Base-by-base conservation (phyloP, 805 yeast genomes). In the Isabelozyma rhagii region DNA sequence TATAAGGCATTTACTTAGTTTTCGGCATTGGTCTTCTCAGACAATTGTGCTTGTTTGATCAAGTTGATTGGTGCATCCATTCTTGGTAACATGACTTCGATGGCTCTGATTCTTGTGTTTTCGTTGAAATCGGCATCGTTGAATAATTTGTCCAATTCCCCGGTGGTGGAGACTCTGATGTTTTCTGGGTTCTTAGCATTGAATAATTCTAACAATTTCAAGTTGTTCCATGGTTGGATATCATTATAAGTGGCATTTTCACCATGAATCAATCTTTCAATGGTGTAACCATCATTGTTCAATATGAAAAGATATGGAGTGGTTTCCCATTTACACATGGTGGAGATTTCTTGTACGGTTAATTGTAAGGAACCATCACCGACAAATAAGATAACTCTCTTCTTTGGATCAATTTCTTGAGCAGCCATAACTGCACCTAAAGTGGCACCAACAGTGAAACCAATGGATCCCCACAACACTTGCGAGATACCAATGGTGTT, bases 311-410 rank as follows among this genome's bases (percentile, higher is more conserved):
- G 65, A 71, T 83, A 83, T 58, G 87, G 86, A 55, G 75, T 80
- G 62, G 80, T 72, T 52, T 77, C 76, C 84, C 85, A 80, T 68
- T 84, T 79, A 63, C 80, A 71, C 76, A 81, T 75, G 56, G 85
- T 83, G 50, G 85, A 80, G 62, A 83, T 80, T 63, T 84, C 85
- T 72, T 82, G 87, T 41, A 81, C 86, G 14, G 88, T 83, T 69
- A 83, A 75, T 71, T 83, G 88, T 58, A 83, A 70, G 42, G 87
- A 83, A 65, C 87, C 88, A 65, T 83, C 88, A 72, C 88, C 88
- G 54, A 81, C 82, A 64, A 83, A 83, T 52, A 83, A 68, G 52
- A 82, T 72, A 47, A 80, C 85, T 74, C 87, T 79, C 68, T 74
- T 79, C 52, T 61, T 60, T 57, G 79, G 80, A 61, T 80, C 79